Evolutionary conservation across 2,329 filamentous ascomycete species (phyloP).

Genomic region (Aspergillus costaricaensis): DNA sequence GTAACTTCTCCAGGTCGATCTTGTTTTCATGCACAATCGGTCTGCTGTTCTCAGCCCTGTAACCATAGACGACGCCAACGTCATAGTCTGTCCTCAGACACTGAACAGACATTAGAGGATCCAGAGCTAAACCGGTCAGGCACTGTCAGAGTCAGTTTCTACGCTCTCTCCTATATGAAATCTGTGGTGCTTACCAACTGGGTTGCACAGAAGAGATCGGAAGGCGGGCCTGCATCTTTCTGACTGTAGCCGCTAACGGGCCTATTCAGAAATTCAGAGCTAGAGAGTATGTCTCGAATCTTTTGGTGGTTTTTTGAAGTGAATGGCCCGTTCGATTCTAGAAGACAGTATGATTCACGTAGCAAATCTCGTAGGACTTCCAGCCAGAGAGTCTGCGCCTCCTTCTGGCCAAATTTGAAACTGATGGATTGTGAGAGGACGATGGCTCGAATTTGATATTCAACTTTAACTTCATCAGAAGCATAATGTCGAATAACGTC

Average conservation of each 20-base stretch:
- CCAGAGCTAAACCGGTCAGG: slow-evolving; percentile 38
- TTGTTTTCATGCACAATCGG: slow-evolving; percentile 21
- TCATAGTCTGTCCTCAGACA: slow-evolving; percentile 37
- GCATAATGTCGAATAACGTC: slow-evolving; percentile 29
- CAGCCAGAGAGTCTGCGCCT: slow-evolving; percentile 33
- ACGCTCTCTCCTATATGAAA: not conserved
- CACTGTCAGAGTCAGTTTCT: slow-evolving; percentile 20
- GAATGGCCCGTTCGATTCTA: not conserved
- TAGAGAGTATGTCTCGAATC: slow-evolving; percentile 23
- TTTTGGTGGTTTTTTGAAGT: slow-evolving; percentile 26
- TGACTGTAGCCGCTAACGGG: slow-evolving; percentile 23
- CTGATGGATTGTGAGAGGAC: slow-evolving; percentile 32
- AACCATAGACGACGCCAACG: slow-evolving; percentile 33
- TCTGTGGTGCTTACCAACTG: slow-evolving; percentile 30
- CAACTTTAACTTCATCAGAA: slow-evolving; percentile 29
- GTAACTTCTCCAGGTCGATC: slow-evolving; percentile 33
- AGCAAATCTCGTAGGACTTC: slow-evolving; percentile 34
- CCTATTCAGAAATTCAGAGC: slow-evolving; percentile 26
- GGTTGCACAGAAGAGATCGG: slow-evolving; percentile 30
- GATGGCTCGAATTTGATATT: slow-evolving; percentile 40
- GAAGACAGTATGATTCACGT: slow-evolving; percentile 23
- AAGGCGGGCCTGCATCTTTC: slow-evolving; percentile 12
- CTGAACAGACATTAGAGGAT: slow-evolving; percentile 24
- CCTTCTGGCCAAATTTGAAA: slow-evolving; percentile 29
- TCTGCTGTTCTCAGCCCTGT: not conserved